Evolutionary conservation across 495 filamentous ascomycete genomes (phyloP).

Genomic region (Annulohypoxylon nitens): DNA sequence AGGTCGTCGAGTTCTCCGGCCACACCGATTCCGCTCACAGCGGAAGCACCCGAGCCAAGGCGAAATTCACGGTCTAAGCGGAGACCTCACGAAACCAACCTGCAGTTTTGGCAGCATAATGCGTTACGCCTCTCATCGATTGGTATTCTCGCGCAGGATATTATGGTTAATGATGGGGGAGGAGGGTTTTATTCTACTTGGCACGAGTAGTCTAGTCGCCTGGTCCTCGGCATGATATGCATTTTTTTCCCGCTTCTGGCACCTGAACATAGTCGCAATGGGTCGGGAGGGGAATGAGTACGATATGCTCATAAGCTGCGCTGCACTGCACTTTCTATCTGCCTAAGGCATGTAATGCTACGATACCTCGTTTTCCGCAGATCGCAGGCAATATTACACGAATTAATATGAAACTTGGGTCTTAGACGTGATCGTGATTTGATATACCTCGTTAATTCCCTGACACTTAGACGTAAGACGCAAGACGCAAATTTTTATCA

Average conservation of each 20-base stretch:
- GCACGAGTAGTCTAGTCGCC: not conserved
- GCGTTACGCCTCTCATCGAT: slow-evolving; percentile 9
- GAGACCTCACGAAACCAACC: not conserved
- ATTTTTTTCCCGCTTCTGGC: slow-evolving; percentile 1
- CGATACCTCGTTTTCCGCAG: slow-evolving; percentile 25
- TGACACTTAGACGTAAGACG: too few relatives aligned
- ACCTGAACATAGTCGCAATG: not conserved
- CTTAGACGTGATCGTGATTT: not conserved
- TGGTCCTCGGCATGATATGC: slow-evolving; percentile 25
- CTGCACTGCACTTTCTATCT: slow-evolving; percentile 9
- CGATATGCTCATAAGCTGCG: slow-evolving; percentile 21
- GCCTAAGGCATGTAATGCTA: slow-evolving; percentile 17
- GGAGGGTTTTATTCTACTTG: slow-evolving; percentile 10
- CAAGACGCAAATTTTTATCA: not conserved
- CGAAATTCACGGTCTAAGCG: slow-evolving; percentile 85
- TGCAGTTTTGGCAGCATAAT: slow-evolving; percentile 9
- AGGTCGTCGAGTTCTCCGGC: slow-evolving; percentile 92
- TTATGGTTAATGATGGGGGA: slow-evolving; percentile 14
- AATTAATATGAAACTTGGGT: slow-evolving; percentile 8
- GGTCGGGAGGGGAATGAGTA: slow-evolving; percentile 20
- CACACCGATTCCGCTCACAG: slow-evolving; percentile 94
- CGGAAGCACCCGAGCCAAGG: slow-evolving; percentile 94
- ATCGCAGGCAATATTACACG: slow-evolving; percentile 35
- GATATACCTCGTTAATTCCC: too few relatives aligned
- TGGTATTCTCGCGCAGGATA: slow-evolving; percentile 6